A percentile compares a stretch with the other conserved stretches of the same genome.
Conservation (phyloP, 2,329 filamentous ascomycete species). For the Hypoxylon sp. region DNA sequence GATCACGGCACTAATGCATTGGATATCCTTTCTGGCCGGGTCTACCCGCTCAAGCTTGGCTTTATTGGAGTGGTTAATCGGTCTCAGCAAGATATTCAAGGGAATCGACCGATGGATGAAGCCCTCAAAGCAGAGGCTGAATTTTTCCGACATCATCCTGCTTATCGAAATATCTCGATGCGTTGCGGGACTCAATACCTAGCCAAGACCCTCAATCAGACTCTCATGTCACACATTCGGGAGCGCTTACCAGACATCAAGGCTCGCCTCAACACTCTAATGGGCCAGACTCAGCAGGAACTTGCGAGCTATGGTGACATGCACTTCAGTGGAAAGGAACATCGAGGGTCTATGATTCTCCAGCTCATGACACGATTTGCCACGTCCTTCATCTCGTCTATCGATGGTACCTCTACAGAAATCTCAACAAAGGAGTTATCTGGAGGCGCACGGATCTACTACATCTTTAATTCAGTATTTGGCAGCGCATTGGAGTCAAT, state of each 20-base stretch:
- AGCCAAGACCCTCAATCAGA: conserved; percentile 94
- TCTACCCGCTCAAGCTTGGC: conserved; percentile 96
- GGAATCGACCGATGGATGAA: conserved; percentile 93
- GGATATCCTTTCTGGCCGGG: conserved; percentile 96
- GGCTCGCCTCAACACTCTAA: conserved; percentile 94
- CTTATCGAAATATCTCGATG: conserved; percentile 95
- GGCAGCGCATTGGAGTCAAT: conserved; percentile 96
- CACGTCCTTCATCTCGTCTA: conserved; percentile 97
- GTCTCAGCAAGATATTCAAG: conserved; percentile 97
- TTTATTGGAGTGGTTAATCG: conserved; percentile 99
- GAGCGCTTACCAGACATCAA: conserved; percentile 98
- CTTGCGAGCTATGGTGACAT: conserved; percentile 98
- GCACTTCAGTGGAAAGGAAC: conserved; percentile 97
- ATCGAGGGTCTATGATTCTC: conserved; percentile 92
- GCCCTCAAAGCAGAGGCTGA: conserved; percentile 91
- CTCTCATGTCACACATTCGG: conserved; percentile 95
- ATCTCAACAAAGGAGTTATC: conserved; percentile 99
- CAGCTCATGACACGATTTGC: conserved; percentile 99
- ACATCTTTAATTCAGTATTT: conserved; percentile 99
- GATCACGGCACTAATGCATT: conserved; percentile 98
- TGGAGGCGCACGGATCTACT: conserved; percentile 95
- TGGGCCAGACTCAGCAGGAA: conserved; percentile 99
- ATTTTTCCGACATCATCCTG: conserved; percentile 97
- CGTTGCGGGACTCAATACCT: conserved; percentile 95
- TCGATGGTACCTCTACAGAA: conserved; percentile 97